A percentile compares a stretch with the other conserved stretches of the same genome.
These are phyloP conservation scores for Aspergillus hancockii DNA, from an alignment of 495 filamentous ascomycete genomes.

Conservation along the genomic window DNA sequence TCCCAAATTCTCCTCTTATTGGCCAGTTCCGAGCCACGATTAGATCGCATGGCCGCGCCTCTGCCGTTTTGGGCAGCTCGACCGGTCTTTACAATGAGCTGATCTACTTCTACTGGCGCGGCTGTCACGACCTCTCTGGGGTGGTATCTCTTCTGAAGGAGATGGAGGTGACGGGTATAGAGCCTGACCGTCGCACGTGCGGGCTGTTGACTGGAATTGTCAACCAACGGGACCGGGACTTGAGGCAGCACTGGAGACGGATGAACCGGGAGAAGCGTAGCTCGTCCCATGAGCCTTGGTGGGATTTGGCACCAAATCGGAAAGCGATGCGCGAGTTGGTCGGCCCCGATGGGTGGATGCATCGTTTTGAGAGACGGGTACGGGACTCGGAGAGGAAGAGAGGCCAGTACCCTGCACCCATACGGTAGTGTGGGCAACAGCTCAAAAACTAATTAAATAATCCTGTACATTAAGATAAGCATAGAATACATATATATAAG, in stretches of 20 bases:
- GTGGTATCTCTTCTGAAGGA: slow-evolving; percentile 67
- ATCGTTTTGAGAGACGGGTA: slow-evolving; percentile 20
- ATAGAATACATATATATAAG: background rate
- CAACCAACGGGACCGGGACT: slow-evolving; percentile 24
- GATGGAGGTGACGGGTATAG: slow-evolving; percentile 73
- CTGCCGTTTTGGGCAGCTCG: slow-evolving; percentile 71
- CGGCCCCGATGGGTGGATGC: slow-evolving; percentile 34
- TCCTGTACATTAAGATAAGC: slow-evolving; percentile 2
- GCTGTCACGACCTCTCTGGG: slow-evolving; percentile 59
- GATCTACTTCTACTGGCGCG: slow-evolving; percentile 62
- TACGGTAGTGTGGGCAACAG: background rate
- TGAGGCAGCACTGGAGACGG: slow-evolving; percentile 11
- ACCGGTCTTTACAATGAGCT: slow-evolving; percentile 76
- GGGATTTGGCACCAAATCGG: slow-evolving; percentile 40
- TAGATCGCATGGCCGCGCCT: slow-evolving; percentile 67
- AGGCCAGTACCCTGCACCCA: slow-evolving; percentile 1
- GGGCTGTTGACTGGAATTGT: slow-evolving; percentile 45
- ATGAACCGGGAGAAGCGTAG: background rate
- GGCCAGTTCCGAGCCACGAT: slow-evolving; percentile 66
- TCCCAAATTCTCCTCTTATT: slow-evolving; percentile 61
- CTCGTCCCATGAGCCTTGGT: slow-evolving; percentile 31
- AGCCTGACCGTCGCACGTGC: slow-evolving; percentile 58
- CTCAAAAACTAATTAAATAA: background rate
- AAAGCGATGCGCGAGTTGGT: slow-evolving; percentile 32
- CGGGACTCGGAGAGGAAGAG: slow-evolving; percentile 9